Conservation (phyloP, 1,284 basidiomycete genomes). For the Trichosporon ovoides region DNA sequence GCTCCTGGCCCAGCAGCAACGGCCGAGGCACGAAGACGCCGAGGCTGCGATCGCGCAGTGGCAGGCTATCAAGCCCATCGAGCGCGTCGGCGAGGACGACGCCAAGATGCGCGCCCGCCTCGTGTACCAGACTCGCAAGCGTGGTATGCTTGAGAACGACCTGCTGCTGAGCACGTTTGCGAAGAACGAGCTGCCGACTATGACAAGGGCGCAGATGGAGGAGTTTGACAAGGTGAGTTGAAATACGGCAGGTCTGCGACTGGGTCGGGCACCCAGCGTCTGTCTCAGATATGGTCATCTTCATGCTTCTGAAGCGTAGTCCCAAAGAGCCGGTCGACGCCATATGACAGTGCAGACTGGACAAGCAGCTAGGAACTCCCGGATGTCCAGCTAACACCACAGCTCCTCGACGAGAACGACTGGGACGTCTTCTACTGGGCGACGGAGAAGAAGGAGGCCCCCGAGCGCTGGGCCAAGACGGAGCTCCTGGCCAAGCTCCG, state of each 20-base stretch:
- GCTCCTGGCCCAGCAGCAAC: conserved; percentile 15
- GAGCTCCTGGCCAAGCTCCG: conserved; percentile 65
- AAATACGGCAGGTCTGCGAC: too few relatives aligned
- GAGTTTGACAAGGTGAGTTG: conserved; percentile 85
- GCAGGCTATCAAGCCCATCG: conserved; percentile 51
- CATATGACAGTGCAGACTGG: too few relatives aligned
- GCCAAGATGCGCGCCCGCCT: conserved; percentile 74
- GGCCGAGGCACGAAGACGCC: conserved; percentile 12
- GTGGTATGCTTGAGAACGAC: conserved; percentile 92
- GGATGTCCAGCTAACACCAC: conserved; percentile 9
- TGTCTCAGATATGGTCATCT: background rate
- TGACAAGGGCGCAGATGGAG: conserved; percentile 69
- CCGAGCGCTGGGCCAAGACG: conserved; percentile 72
- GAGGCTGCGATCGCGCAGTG: conserved; percentile 23
- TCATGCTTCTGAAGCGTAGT: too few relatives aligned
- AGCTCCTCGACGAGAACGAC: conserved; percentile 91
- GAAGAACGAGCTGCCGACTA: conserved; percentile 61
- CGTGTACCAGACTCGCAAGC: conserved; percentile 88
- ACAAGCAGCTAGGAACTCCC: too few relatives aligned
- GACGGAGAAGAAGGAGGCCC: conserved; percentile 70
- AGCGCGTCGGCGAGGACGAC: conserved; percentile 49
- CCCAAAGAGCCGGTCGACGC: too few relatives aligned
- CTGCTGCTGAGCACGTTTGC: conserved; percentile 90
- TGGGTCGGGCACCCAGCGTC: background rate
- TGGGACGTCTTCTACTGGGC: conserved; percentile 99